phyloP scores from a whole-genome alignment of 2,329 filamentous ascomycete genomes.

The Byssothecium circinans region DNA sequence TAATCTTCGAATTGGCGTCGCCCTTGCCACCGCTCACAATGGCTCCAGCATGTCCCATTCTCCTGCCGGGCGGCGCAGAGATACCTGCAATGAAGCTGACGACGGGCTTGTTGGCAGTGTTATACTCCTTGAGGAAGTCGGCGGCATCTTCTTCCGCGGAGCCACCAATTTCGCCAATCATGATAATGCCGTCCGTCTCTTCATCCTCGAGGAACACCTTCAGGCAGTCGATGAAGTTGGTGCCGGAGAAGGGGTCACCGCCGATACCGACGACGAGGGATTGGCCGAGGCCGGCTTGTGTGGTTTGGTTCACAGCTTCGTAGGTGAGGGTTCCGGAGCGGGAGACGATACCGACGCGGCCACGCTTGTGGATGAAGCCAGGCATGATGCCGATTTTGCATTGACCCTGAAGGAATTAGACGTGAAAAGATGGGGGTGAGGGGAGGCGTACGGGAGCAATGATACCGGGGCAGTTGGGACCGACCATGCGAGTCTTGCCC shows the following conservation, averaged over 20 bases:
- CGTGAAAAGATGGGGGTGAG: not conserved
- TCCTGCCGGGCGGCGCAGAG: conserved; percentile 89
- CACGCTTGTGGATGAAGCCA: conserved; percentile 99
- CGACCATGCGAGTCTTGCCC: conserved; percentile 93
- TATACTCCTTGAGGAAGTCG: conserved; percentile 90
- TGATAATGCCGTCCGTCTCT: conserved; percentile 98
- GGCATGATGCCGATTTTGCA: conserved; percentile 99
- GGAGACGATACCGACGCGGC: conserved; percentile 97
- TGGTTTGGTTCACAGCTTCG: conserved; percentile 99
- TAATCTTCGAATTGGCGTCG: conserved; percentile 97
- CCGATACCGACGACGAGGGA: conserved; percentile 98
- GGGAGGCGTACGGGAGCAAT: conserved; percentile 67
- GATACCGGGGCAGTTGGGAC: conserved; percentile 97
- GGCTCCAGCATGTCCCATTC: conserved; percentile 98
- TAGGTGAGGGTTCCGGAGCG: conserved; percentile 98
- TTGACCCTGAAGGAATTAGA: conserved; percentile 63
- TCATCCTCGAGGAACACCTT: conserved; percentile 94
- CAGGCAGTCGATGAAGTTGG: conserved; percentile 99
- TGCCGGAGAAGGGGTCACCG: conserved; percentile 97
- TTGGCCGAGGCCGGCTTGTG: conserved; percentile 93
- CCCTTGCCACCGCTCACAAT: conserved; percentile 98
- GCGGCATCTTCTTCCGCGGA: conserved; percentile 97
- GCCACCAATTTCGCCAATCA: conserved; percentile 99
- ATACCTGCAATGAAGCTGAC: conserved; percentile 99
- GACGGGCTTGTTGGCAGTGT: conserved; percentile 91